Evolutionary conservation across 768 basidiomycete species (phyloP).

Genomic region (Dentipellis fragilis): DNA sequence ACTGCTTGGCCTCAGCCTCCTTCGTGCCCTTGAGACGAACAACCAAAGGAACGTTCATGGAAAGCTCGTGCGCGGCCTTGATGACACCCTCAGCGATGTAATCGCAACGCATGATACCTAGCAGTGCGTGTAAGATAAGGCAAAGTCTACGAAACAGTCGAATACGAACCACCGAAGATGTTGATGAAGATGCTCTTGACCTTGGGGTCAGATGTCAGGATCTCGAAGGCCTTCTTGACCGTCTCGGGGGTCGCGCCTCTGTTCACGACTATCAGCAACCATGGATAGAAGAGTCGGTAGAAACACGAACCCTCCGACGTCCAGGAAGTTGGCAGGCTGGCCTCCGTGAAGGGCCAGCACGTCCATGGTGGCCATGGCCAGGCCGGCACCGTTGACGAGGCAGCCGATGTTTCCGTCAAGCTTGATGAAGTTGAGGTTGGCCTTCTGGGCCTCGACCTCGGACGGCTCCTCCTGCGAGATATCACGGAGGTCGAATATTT

Average conservation of each 20-base stretch:
- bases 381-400: constrained; percentile 94
- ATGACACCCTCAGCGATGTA: constrained; percentile 98
- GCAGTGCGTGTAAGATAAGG: neutral
- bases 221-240: constrained; percentile 98
- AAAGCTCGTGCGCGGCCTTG: constrained; percentile 89
- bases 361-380: constrained; percentile 99
- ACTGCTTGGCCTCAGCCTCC: constrained; percentile 93
- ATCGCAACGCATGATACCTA: constrained; percentile 97
- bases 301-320: constrained; percentile 78
- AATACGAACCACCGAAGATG: constrained; percentile 68
- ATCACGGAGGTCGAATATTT: constrained; percentile 83
- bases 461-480: constrained; percentile 93
- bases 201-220: constrained; percentile 79
- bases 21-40: constrained; percentile 97
- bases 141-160: constrained; percentile 8
- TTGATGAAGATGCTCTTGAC: constrained; percentile 99
- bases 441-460: constrained; percentile 96
- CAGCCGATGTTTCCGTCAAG: constrained; percentile 96
- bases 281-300: constrained; percentile 2
- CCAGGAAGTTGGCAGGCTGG: constrained; percentile 96
- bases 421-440: constrained; percentile 96
- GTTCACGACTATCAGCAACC: constrained; percentile 3
- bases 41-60: constrained; percentile 76
- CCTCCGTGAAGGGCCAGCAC: constrained; percentile 95
- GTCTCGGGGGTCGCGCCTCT: constrained; percentile 98